Evolutionary conservation across 2,329 filamentous ascomycete species (phyloP), one percentile per base, ranked within the genome.

Genomic region (Neodidymelliopsis sp.): DNA sequence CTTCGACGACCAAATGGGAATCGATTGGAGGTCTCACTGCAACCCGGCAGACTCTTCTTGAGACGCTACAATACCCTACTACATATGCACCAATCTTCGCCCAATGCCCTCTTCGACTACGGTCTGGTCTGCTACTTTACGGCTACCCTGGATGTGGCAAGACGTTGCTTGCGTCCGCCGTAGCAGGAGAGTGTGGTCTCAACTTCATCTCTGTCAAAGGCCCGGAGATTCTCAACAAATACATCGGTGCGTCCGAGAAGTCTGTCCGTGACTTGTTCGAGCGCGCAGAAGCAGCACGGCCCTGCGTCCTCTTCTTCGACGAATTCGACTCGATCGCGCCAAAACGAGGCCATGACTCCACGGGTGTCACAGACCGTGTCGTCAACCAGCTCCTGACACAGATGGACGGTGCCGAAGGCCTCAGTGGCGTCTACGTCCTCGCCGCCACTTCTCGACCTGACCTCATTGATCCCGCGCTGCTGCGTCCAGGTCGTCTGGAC

Each of bases 121-220:
- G 94, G 9, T 97, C 93, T 6, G 94, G 94, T 42, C 81, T 99
- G 2, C 81, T 99, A 3, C 81, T 99, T 0, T 99, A 99, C 69
- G 94, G 94, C 20, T 97, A 89, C 65, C 94, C 94, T 0, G 94
- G 94, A 2, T 97, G 94, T 67, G 95, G 95, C 54, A 99, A 99
- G 76, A 99, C 94, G 0, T 81, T 99, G 7, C 84, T 99, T 8
- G 94, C 95, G 15, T 96, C 90, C 49, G 94, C 94, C 0, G 93
- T 99, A n/a, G 94, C 95, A 10, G 93, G 93, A 46, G 94, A 99
- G 76, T 97, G 93, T 66, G 93, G 93, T 0, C 85, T 99, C 53
- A 99, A 99, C 74, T 99, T 99, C 74, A 99, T 99, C 73, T 92
- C 88, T 29, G 94, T 99, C 66, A 99, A 99, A 76, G 94, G 94